Percentiles rank a stretch among this genome's conserved stretches.
Evolutionary conservation across 192 early-diverging fungal genomes (phyloP).

Genomic region (Coemansia sp.): DNA sequence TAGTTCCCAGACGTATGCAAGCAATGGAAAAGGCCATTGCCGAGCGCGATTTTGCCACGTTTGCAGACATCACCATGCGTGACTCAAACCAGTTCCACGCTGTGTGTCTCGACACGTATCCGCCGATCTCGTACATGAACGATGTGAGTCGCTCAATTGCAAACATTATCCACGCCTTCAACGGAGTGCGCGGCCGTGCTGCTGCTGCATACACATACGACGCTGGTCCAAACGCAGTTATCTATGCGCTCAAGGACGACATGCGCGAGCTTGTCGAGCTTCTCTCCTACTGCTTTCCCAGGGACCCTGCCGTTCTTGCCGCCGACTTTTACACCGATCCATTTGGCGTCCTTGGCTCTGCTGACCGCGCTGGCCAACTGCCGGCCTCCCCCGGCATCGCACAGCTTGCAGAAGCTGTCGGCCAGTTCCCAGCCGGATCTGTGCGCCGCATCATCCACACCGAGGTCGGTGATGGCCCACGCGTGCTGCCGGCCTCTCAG

Average conservation of each 20-base stretch:
- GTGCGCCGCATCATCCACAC: constrained; percentile 91
- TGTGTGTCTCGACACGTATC: constrained; percentile 96
- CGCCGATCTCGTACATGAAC: constrained; percentile 98
- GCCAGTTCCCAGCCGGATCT: constrained; percentile 62
- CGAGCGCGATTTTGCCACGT: constrained; percentile 79
- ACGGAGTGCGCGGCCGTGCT: constrained; percentile 55
- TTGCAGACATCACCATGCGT: constrained; percentile 94
- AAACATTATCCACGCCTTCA: constrained; percentile 82
- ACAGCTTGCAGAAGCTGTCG: constrained; percentile 32
- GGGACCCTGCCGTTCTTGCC: constrained; percentile 25
- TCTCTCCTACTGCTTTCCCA: constrained; percentile 84
- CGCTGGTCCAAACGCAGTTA: constrained; percentile 98
- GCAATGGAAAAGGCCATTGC: constrained; percentile 86
- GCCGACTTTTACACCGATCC: constrained; percentile 62
- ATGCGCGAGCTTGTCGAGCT: constrained; percentile 84
- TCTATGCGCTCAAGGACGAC: constrained; percentile 82
- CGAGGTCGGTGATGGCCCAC: constrained; percentile 89
- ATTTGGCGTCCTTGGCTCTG: constrained; percentile 56
- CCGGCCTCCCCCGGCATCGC: constrained; percentile 19
- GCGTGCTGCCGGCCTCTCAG: constrained; percentile 55
- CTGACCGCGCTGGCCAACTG: constrained; percentile 54
- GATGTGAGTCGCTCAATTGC: constrained; percentile 91
- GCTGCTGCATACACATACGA: constrained; percentile 98
- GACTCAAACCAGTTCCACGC: constrained; percentile 99
- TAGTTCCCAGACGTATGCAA: constrained; percentile 91